Evolutionary conservation across 2,329 filamentous ascomycete species (phyloP), one percentile per base, ranked within the genome.

Genomic region (Chaetomium sp.): DNA sequence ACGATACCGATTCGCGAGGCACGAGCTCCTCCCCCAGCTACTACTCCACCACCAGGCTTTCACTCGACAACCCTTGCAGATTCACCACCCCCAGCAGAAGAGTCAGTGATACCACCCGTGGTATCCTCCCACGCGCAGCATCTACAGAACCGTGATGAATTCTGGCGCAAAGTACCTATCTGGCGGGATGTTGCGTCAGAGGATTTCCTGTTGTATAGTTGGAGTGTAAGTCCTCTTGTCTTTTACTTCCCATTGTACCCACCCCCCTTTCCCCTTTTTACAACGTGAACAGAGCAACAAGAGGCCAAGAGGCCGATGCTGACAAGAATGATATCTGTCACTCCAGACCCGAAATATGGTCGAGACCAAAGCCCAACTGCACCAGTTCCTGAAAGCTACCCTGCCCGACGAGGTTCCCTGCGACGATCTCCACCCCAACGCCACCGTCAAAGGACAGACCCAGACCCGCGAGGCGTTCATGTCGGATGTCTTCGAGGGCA

Each of bases 401-500:
- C 66, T 85, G 2, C 82, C 82, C 0, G 71, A 77, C 0, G 63
- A 63, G 2, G 68, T 85, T n/a, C 78, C 78, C 3, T 59, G 62
- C n/a, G 66, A 64, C 58, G 58, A 66, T 53, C 55, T 55, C 0
- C 57, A 64, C 33, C 19, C 19, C 19, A 27, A 27, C 19, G 19
- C 19, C 19, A 27, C 19, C 19, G 19, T 27, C 19, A 27, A 27
- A 27, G 57, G 53, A 5, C 67, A 68, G 32, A 71, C 74, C 61
- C 73, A 73, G 56, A 77, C 73, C 32, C 76, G 75, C 9, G 71
- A 79, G 2, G 74, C 79, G 19, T 80, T 85, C 54, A 75, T 84
- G 48, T 62, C 69, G 1, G 80, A 86, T 65, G 74, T 84, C 3
- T 63, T 74, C 33, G 69, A 70, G 12, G 83, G 81, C 9, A 74